phyloP scores from a whole-genome alignment of 2,329 filamentous ascomycete genomes.

The Chaetomium sp. region DNA sequence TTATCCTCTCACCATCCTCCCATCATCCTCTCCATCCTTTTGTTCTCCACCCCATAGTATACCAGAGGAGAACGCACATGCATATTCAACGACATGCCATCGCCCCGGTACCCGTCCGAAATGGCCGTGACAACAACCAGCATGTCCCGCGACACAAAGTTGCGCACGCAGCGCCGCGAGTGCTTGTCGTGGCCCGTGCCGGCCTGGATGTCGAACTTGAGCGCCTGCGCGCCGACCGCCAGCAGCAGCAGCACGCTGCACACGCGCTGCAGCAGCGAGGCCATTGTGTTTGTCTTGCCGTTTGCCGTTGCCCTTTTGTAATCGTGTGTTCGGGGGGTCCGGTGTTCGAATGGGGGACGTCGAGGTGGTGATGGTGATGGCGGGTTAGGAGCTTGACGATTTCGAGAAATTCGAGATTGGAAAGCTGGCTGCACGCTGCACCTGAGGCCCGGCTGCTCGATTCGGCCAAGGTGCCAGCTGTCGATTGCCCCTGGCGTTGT shows the following conservation, averaged over 20 bases:
- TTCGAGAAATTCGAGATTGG: background rate
- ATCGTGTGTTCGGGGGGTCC: background rate
- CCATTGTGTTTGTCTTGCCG: conserved; percentile 35
- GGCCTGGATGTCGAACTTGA: conserved; percentile 90
- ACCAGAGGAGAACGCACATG: conserved; percentile 53
- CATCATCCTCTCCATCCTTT: background rate
- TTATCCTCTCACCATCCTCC: conserved; percentile 3
- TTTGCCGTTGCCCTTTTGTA: too few relatives aligned
- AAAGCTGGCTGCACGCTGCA: too few relatives aligned
- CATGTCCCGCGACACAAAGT: conserved; percentile 88
- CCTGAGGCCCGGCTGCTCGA: too few relatives aligned
- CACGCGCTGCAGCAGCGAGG: conserved; percentile 51
- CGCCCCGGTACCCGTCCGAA: conserved; percentile 75
- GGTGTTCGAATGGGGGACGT: too few relatives aligned
- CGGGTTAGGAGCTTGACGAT: background rate
- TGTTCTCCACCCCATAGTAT: background rate
- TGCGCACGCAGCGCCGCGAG: conserved; percentile 81
- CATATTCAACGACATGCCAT: conserved; percentile 92
- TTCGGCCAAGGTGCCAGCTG: conserved; percentile 20
- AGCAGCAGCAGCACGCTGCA: conserved; percentile 53
- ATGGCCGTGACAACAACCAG: conserved; percentile 92
- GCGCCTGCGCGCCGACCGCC: conserved; percentile 52
- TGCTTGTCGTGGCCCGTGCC: conserved; percentile 55
- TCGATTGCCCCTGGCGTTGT: conserved; percentile 20
- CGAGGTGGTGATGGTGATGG: background rate